These are phyloP conservation scores for Dendryphion nanum DNA, from an alignment of 2,329 filamentous ascomycete genomes.

Conservation along the genomic window DNA sequence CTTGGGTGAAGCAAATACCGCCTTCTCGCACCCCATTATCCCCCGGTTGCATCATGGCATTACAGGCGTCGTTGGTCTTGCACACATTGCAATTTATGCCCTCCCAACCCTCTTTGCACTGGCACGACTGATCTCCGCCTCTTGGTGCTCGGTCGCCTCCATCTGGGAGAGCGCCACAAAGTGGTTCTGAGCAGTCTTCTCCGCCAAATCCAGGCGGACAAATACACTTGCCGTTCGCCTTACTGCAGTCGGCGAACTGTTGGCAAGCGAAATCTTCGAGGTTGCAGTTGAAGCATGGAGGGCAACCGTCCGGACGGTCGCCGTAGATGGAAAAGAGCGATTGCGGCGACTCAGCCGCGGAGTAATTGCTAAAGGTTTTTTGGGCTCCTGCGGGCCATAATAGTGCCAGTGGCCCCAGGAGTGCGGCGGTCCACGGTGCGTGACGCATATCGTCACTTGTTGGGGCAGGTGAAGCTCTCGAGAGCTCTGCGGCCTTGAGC, in stretches of 20 bases:
- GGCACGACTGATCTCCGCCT: slow-evolving; percentile 63
- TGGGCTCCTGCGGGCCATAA: slow-evolving; percentile 22
- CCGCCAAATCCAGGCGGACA: slow-evolving; percentile 93
- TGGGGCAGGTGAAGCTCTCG: slow-evolving; percentile 12
- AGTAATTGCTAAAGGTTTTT: slow-evolving; percentile 43
- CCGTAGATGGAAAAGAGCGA: slow-evolving; percentile 67
- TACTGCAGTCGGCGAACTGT: slow-evolving; percentile 86
- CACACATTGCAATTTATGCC: slow-evolving; percentile 98
- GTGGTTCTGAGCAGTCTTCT: slow-evolving; percentile 85
- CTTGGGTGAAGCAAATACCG: slow-evolving; percentile 89
- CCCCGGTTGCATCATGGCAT: slow-evolving; percentile 79
- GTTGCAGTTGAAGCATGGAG: slow-evolving; percentile 96
- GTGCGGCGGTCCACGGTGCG: slow-evolving; percentile 29
- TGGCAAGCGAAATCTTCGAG: slow-evolving; percentile 87
- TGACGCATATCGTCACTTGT: slow-evolving; percentile 32
- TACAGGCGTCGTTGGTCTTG: slow-evolving; percentile 76
- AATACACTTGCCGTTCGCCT: slow-evolving; percentile 86
- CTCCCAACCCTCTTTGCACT: slow-evolving; percentile 90
- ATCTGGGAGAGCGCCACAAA: slow-evolving; percentile 84
- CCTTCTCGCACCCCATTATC: no score
- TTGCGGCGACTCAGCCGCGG: slow-evolving; percentile 49
- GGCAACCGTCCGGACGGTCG: slow-evolving; percentile 73
- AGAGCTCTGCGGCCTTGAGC: slow-evolving; percentile 15
- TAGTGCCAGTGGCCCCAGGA: slow-evolving; percentile 26
- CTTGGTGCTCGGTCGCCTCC: slow-evolving; percentile 77